Conservation (phyloP, 768 basidiomycete species). For the Tulasnella sp. region DNA sequence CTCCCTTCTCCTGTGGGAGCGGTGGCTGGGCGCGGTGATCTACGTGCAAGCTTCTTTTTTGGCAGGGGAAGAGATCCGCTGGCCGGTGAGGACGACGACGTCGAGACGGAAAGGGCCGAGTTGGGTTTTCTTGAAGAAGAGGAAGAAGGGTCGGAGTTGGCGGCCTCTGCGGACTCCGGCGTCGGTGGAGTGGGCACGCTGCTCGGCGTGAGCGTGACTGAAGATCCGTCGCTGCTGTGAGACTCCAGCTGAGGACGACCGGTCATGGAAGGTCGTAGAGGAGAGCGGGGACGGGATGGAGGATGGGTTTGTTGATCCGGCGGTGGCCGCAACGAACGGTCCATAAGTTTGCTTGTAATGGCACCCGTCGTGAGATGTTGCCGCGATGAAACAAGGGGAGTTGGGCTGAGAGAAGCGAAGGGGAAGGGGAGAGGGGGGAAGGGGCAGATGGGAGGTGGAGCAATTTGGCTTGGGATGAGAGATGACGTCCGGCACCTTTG, state of each 20-base stretch:
- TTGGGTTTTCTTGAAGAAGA: background rate
- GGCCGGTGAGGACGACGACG: background rate
- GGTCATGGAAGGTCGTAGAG: background rate
- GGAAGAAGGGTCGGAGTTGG: background rate
- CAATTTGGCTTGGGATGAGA: background rate
- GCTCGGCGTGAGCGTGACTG: background rate
- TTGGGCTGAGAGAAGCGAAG: background rate
- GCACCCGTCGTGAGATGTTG: slow-evolving; percentile 8
- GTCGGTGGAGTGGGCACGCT: background rate
- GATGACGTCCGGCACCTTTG: background rate
- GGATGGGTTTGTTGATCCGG: background rate
- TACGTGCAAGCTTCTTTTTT: background rate
- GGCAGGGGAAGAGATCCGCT: background rate
- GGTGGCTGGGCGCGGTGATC: background rate
- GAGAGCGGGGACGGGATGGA: background rate
- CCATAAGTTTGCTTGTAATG: background rate
- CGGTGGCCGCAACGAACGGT: background rate
- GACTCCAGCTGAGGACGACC: background rate
- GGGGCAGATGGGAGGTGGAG: background rate
- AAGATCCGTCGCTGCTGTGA: background rate
- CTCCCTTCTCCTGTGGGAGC: slow-evolving; percentile 7
- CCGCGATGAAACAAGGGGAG: background rate
- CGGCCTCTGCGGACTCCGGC: background rate
- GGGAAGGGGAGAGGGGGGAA: background rate
- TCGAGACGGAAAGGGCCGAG: background rate